phyloP scores from a whole-genome alignment of 345 rosid genomes.

The Erucastrum elatum region DNA sequence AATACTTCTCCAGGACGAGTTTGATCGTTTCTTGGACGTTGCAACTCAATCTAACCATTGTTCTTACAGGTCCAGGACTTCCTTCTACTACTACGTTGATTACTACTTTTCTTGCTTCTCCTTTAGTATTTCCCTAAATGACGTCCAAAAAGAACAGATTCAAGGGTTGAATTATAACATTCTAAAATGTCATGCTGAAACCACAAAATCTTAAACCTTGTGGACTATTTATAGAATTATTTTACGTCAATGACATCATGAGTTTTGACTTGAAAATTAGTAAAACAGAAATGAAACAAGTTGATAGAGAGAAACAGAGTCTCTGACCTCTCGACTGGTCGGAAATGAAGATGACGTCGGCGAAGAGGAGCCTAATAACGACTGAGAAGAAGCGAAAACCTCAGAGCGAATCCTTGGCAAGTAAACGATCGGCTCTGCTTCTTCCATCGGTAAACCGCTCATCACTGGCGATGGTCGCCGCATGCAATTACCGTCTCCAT shows the following conservation, averaged over 20 bases:
- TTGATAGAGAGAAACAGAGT: constrained; percentile 1
- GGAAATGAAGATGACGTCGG: constrained; percentile 39
- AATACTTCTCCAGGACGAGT: constrained; percentile 55
- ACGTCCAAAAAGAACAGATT: not conserved
- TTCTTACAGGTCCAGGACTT: constrained; percentile 88
- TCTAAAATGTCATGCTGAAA: not conserved
- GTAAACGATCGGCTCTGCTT: constrained; percentile 18
- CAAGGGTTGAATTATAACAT: not conserved
- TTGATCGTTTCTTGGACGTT: constrained; percentile 72
- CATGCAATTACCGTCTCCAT: constrained; percentile 13
- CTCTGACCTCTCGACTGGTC: constrained; percentile 50
- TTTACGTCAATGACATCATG: not conserved
- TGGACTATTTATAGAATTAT: not conserved
- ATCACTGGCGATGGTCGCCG: constrained; percentile 22
- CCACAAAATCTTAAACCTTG: not conserved
- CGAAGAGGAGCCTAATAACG: constrained; percentile 44
- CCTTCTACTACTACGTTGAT: constrained; percentile 83
- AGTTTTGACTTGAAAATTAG: not conserved
- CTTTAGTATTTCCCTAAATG: constrained; percentile 19
- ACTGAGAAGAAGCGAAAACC: constrained; percentile 39
- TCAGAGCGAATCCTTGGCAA: constrained; percentile 49
- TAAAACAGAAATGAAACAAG: not conserved
- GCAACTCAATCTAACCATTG: constrained; percentile 72
- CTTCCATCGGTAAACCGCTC: constrained; percentile 19
- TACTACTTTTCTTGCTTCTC: constrained; percentile 65